phyloP scores from a whole-genome alignment of 176 grass and related monocot species.

The Oryza meyeriana region DNA sequence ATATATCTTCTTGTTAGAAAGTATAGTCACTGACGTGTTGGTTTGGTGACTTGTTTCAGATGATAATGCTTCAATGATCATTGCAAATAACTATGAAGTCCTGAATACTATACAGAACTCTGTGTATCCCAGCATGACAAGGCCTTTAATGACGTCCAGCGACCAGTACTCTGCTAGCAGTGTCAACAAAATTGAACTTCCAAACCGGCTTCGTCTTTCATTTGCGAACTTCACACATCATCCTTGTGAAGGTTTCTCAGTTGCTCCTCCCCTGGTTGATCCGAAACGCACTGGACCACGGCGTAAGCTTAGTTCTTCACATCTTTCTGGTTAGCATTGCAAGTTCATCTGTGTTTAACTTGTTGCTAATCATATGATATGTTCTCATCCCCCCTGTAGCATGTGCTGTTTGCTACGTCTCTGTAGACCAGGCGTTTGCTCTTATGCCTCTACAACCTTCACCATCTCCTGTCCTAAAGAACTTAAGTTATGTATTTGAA shows the following conservation, averaged over 20 bases:
- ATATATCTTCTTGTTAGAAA: neutral
- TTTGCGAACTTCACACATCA: slow-evolving; percentile 48
- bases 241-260: slow-evolving; percentile 85
- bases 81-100: slow-evolving; percentile 55
- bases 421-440: slow-evolving; percentile 73
- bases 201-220: slow-evolving; percentile 42
- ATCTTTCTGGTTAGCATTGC: neutral
- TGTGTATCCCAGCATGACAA: slow-evolving; percentile 37
- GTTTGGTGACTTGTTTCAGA: slow-evolving; percentile 53
- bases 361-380: neutral
- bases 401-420: slow-evolving; percentile 87
- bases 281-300: slow-evolving; percentile 90
- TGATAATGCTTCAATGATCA: slow-evolving; percentile 59
- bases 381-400: slow-evolving; percentile 46
- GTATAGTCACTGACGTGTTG: slow-evolving; percentile 10
- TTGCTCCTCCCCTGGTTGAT: slow-evolving; percentile 65
- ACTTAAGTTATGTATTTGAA: slow-evolving; percentile 68
- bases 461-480: slow-evolving; percentile 60
- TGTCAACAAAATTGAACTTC: slow-evolving; percentile 32
- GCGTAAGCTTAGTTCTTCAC: slow-evolving; percentile 56
- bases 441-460: slow-evolving; percentile 61
- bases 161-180: slow-evolving; percentile 28
- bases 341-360: neutral
- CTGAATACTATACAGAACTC: slow-evolving; percentile 45
- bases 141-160: slow-evolving; percentile 31